Percentiles rank a stretch among this genome's conserved stretches.
Conservation (phyloP, 2,329 filamentous ascomycete genomes). For the Fusarium sublunatum region DNA sequence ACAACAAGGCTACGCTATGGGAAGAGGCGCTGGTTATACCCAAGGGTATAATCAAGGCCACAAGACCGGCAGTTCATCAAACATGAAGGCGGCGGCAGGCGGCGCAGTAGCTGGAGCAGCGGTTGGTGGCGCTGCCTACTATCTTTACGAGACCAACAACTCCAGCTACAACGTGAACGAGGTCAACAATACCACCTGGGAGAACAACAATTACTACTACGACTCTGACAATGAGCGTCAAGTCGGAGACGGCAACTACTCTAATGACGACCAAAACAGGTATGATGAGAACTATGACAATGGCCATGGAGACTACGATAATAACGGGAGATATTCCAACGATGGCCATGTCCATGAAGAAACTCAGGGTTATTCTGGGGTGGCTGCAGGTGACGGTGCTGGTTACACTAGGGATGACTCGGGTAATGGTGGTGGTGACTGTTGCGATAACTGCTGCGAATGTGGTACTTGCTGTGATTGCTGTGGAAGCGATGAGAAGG, state of each 20-base stretch:
- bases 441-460: slow-evolving; percentile 1
- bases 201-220: slow-evolving; percentile 5
- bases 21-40: background rate
- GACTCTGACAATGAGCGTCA: background rate
- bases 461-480: slow-evolving; percentile 4
- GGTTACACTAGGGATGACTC: no score
- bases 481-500: slow-evolving; percentile 1
- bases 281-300: slow-evolving; percentile 1
- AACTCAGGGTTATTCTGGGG: background rate
- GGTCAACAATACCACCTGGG: slow-evolving; percentile 4
- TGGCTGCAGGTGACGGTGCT: background rate
- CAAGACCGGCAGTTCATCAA: slow-evolving; percentile 1
- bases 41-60: slow-evolving; percentile 11
- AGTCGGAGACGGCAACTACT: background rate
- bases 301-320: background rate
- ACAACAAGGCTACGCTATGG: slow-evolving; percentile 3
- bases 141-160: slow-evolving; percentile 16
- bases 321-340: background rate
- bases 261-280: background rate
- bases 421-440: background rate
- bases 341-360: background rate
- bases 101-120: slow-evolving; percentile 9
- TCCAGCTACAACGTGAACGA: slow-evolving; percentile 14
- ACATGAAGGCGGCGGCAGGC: slow-evolving; percentile 9
- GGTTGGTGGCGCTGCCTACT: background rate